Base-by-base conservation (phyloP, 1,284 basidiomycete genomes). In the Moesziomyces globuligerus region DNA sequence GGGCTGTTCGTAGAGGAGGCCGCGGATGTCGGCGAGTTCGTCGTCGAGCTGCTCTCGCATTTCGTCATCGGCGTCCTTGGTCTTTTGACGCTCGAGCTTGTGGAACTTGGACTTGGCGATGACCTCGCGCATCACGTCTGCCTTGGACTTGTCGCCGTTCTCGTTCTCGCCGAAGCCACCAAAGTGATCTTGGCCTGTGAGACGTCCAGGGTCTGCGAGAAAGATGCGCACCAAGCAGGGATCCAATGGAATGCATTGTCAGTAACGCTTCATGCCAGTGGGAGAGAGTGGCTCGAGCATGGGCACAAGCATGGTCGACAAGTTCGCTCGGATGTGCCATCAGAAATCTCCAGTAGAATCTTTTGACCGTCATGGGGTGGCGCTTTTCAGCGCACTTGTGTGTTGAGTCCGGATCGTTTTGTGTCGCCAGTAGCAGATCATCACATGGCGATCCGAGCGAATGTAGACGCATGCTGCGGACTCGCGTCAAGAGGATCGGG, bases 121-220 rank as follows among this genome's bases (percentile, higher is more conserved):
- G 48, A 99, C 90, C 83, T 99, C 96, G 1, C 91, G 89, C 96
- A 98, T 98, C 64, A 98, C 92, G 81, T 99, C 94, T 4, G 91
- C 90, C 84, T 97, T 98, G 17, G 90, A 66, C 49, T 76, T 78
- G 20, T 53, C 60, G 46, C 77, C 71, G 10, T 68, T 86, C 34
- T 88, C 86, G 48, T 89, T 89, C 18, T 89, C 90, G 41, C 90
- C 84, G 10, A 96, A 84, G 8, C 91, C 91, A 42, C 92, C 91
- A 82, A 97, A 96, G 81, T 96, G 93, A 23, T 49, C 60, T 51
- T 64, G 55, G 20, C 56, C 51, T 32, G 62, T 53, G 18, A 72
- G 50, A 42, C 69, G 58, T 17, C 68, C 68, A 18, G 67, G 36
- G 29, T 70, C 60, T 70, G 34, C 5, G 10, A 13, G 41, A 2